Conservation (phyloP, 495 filamentous ascomycete genomes). For the Penicillium flavigenum region DNA sequence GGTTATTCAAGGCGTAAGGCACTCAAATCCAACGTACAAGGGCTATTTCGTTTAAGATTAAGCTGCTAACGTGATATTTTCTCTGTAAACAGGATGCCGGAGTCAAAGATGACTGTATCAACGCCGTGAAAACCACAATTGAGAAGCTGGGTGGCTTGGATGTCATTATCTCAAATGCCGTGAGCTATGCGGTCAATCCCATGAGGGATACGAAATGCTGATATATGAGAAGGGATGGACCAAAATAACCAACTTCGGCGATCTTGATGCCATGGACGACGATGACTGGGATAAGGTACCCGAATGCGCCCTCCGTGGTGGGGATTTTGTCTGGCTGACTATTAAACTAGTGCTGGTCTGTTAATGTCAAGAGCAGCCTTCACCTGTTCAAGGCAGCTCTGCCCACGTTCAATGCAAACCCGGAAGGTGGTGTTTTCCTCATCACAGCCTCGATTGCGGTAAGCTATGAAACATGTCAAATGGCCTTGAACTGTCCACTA, state of each 20-base stretch:
- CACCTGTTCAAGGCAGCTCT: constrained; percentile 61
- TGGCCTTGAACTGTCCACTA: not conserved
- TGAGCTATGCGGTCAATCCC: constrained; percentile 34
- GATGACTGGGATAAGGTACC: constrained; percentile 70
- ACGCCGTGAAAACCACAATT: constrained; percentile 54
- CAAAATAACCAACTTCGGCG: constrained; percentile 59
- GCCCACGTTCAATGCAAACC: constrained; percentile 65
- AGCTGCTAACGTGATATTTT: not conserved
- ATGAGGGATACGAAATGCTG: not conserved
- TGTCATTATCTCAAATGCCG: constrained; percentile 70
- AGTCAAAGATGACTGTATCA: constrained; percentile 53
- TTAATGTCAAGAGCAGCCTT: constrained; percentile 67
- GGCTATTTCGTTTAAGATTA: not conserved
- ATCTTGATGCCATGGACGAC: constrained; percentile 60
- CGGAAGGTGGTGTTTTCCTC: constrained; percentile 67
- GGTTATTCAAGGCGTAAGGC: constrained; percentile 56
- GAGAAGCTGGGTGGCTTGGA: constrained; percentile 65
- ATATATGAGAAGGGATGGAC: constrained; percentile 58
- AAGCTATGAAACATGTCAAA: constrained; percentile 12
- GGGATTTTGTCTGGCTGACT: constrained; percentile 2
- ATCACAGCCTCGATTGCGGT: constrained; percentile 66
- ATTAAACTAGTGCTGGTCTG: constrained; percentile 57
- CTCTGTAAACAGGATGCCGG: constrained; percentile 53
- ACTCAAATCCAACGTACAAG: not conserved
- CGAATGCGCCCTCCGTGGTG: not conserved